These are phyloP conservation scores for Aspergillus persii DNA, from an alignment of 2,329 filamentous ascomycete species.

Conservation along the genomic window DNA sequence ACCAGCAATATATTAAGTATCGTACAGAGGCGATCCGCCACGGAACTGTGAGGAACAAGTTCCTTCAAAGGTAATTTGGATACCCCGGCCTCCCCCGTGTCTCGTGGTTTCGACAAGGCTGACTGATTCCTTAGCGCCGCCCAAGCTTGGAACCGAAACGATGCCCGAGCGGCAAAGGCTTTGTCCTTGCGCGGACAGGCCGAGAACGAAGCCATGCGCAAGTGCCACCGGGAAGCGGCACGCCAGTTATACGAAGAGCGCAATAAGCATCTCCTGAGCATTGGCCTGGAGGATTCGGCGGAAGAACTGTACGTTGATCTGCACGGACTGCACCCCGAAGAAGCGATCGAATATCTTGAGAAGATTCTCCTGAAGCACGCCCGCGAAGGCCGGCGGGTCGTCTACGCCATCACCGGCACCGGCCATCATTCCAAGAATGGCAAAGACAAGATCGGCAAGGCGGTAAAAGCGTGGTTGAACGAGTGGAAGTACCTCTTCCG, in stretches of 20 bases:
- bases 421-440: constrained; percentile 98
- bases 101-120: background rate
- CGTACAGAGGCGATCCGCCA: constrained; percentile 96
- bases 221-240: constrained; percentile 92
- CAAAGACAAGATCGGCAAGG: constrained; percentile 97
- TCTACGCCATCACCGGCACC: constrained; percentile 96
- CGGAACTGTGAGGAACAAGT: constrained; percentile 93
- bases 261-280: constrained; percentile 63
- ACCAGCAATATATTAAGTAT: constrained; percentile 92
- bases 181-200: constrained; percentile 90
- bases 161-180: constrained; percentile 92
- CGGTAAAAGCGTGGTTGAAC: constrained; percentile 83
- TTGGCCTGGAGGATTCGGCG: constrained; percentile 43
- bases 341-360: constrained; percentile 92
- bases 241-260: constrained; percentile 89
- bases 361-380: constrained; percentile 81
- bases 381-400: constrained; percentile 64
- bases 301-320: constrained; percentile 91
- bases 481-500: constrained; percentile 95
- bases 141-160: constrained; percentile 97
- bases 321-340: constrained; percentile 97
- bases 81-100: too few relatives aligned
- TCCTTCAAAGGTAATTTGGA: constrained; percentile 73
- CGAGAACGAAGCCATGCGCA: constrained; percentile 95
- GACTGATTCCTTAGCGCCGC: constrained; percentile 65